Evolutionary conservation across 192 early-diverging fungal genomes (phyloP), one percentile per base, ranked within the genome.

Genomic region (Coemansia sp.): DNA sequence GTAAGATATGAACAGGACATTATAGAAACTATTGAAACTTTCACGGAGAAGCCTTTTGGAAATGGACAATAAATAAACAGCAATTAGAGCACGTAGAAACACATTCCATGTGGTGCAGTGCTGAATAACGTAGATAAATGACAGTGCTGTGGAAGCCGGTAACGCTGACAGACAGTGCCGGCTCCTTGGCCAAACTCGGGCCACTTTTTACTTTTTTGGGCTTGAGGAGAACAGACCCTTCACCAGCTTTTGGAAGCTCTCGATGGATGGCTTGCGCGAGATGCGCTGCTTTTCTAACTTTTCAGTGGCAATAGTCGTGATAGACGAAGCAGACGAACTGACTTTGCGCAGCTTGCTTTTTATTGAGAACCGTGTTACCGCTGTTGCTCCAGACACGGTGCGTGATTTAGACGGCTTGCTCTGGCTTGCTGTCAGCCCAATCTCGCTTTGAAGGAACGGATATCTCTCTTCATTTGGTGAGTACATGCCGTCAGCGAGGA

Each of bases 391-490:
- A 6, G 57, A 59, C 39, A 41, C 39, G 13, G 39, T 17, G 37
- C 39, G 57, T 39, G 57, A 59, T 5, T 7, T 19, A 10, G 57
- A 16, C n/a, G 37, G 57, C 37, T 59, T 41, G 32, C 32, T 38
- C 13, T 14, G 7, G 20, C 51, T 54, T 13, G 14, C 39, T 41
- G 37, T 59, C 25, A 40, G 57, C 8, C 57, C 32, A 39, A 59
- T 38, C 39, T 41, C 32, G 1, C 16, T 54, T 10, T 65, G 59
- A 12, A 72, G 53, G 8, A 72, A 41, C 58, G 65, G 64, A 37
- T 65, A 63, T 16, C 17, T 59, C 39, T 76, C 74, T 45, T 76
- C 64, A 65, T 69, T 76, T 44, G 61, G 61, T 7, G 74, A 59
- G 40, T 70, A 70, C 25, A 57, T 64, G 40, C 50, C 62, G 37